A percentile compares a stretch with the other conserved stretches of the same genome.
Conservation (phyloP, 2,329 filamentous ascomycete species). For the Endothia cerciana region DNA sequence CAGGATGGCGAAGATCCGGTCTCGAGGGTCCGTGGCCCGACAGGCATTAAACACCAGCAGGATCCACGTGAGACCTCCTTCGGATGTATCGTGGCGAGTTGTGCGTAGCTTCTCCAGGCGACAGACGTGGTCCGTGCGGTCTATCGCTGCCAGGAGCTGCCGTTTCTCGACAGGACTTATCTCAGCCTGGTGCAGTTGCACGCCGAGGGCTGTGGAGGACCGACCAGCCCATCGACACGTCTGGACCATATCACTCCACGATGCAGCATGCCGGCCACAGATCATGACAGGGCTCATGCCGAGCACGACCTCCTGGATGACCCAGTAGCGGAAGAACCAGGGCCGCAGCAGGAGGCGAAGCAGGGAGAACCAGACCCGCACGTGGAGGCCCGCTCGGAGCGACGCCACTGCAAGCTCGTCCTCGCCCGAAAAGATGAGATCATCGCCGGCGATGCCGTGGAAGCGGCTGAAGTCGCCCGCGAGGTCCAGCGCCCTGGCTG, state of each 20-base stretch:
- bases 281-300: constrained; percentile 10
- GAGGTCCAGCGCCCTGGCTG: background rate
- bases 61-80: background rate
- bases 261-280: constrained; percentile 7
- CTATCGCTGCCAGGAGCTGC: background rate
- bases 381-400: background rate
- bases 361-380: constrained; percentile 23
- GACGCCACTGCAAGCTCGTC: background rate
- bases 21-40: constrained; percentile 4
- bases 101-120: background rate
- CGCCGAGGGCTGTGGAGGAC: background rate
- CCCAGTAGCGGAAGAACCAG: constrained; percentile 30
- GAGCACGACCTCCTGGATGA: constrained; percentile 30
- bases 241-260: background rate
- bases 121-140: background rate
- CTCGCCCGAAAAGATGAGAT: background rate
- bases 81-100: background rate
- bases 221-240: background rate
- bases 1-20: constrained; percentile 10
- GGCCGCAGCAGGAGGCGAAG: constrained; percentile 25
- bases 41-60: background rate
- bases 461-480: background rate
- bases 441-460: background rate
- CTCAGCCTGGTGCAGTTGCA: background rate
- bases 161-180: background rate